Evolutionary conservation across 2,329 filamentous ascomycete species (phyloP), one percentile per base, ranked within the genome.

Genomic region (Fusarium sulawesiense): DNA sequence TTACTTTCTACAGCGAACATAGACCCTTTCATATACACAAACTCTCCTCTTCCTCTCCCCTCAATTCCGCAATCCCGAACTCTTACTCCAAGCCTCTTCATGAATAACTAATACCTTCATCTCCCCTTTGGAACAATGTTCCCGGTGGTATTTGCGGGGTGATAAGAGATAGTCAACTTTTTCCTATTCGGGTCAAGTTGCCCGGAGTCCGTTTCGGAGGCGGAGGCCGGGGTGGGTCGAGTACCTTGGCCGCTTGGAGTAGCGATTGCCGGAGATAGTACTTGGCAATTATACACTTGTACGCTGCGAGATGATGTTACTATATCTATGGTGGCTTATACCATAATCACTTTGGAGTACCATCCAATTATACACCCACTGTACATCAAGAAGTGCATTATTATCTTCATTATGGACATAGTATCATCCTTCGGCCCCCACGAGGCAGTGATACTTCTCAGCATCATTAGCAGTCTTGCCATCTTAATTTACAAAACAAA

Each of bases 161-260:
- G 63, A 66, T 55, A 66, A 61, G 8, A 27, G 68, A 70, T 70
- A 70, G 68, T 56, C 46, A 69, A 30, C 32, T 46, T 66, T 71
- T 71, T 34, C 68, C 68, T 71, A 71, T 71, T 57, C 47, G 45
- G 68, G 68, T 46, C 53, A 71, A 62, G 60, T 47, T 66, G 53
- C 16, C 68, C 68, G 64, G 53, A 41, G 59, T 40, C 45, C 37
- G 25, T 44, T 37, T 21, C 50, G 46, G 46, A 55, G 14, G 48
- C 40, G 58, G 54, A 37, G 34, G 30, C 42, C 30, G 60, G 59
- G 54, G 34, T 56, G 37, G 51, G 40, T n/a, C 60, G 64, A 64
- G 18, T 56, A 37, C 25, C 11, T 34, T 64, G 37, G 57, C 68
- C 68, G 37, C 54, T 71, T 71, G 49, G 18, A 71, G 68, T 41